Evolutionary conservation across 1,284 basidiomycete species (phyloP), one percentile per base, ranked within the genome.

Genomic region (Tylopilus sp.): DNA sequence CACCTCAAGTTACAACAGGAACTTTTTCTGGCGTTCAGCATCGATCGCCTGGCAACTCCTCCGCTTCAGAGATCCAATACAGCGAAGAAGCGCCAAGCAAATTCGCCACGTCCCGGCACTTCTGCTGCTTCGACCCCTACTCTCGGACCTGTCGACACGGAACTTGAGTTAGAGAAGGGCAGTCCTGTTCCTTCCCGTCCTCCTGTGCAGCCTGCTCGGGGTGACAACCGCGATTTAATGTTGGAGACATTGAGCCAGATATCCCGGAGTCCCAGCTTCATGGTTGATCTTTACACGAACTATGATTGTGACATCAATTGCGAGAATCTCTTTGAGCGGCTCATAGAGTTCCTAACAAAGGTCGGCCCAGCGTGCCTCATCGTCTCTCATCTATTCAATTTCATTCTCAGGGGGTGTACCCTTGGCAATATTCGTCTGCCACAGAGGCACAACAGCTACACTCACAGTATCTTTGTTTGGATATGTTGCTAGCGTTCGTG

Each of bases 251-350:
- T 99, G 28, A 80, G 80, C 44, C 85, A 92, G 53, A 82, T 97
- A 44, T 85, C 88, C 28, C 77, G 85, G 6, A 81, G 87, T 59
- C 81, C 88, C 1, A 88, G 86, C 62, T 94, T 95, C 71, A 92
- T 97, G 86, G 91, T 96, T 40, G 92, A 97, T 64, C 75, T 98
- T 10, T 99, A 92, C 74, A 79, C 85, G 52, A 99, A 99, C 69
- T 99, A 96, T 69, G 96, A 99, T 67, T 98, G 94, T 66, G 91
- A 97, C 62, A 84, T 90, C 56, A 94, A 98, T 63, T 94, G 91
- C 69, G 94, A 98, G 72, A 94, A 99, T 66, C 72, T 99, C 52
- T 97, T 95, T 62, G 94, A 98, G 66, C 77, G 90, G 8, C 71
- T 98, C n/a, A 75, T 96, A 50, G 85, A 86, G 18, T 98, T 98